These are phyloP conservation scores for Inga leiocalycina DNA, from an alignment of 306 rosid species.

Conservation along the genomic window DNA sequence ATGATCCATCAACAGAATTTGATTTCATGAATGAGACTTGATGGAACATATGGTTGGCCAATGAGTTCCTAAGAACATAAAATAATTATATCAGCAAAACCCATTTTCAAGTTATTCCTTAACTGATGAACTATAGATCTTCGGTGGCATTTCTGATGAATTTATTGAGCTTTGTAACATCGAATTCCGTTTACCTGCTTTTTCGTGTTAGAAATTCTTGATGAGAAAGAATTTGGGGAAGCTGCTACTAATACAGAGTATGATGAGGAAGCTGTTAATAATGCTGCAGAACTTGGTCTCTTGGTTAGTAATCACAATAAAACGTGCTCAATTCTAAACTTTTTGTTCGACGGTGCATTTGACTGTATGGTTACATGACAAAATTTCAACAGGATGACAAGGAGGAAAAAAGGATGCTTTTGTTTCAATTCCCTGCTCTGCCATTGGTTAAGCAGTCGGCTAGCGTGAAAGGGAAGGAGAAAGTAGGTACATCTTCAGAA, in stretches of 20 bases:
- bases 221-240: slow-evolving; percentile 69
- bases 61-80: background rate
- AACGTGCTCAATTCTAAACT: background rate
- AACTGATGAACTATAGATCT: background rate
- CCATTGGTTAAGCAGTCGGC: slow-evolving; percentile 50
- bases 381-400: slow-evolving; percentile 53
- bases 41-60: background rate
- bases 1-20: slow-evolving; percentile 18
- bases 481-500: slow-evolving; percentile 40
- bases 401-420: slow-evolving; percentile 46
- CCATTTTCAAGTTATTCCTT: background rate
- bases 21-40: background rate
- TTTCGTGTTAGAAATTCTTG: slow-evolving; percentile 55
- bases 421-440: slow-evolving; percentile 72
- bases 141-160: background rate
- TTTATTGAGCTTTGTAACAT: slow-evolving; percentile 18
- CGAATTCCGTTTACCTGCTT: slow-evolving; percentile 26
- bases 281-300: slow-evolving; percentile 74
- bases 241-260: slow-evolving; percentile 53
- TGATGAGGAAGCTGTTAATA: slow-evolving; percentile 51
- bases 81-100: slow-evolving; percentile 3
- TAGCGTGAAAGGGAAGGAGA: slow-evolving; percentile 66
- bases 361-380: background rate
- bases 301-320: slow-evolving; percentile 53
- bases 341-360: slow-evolving; percentile 8